Evolutionary conservation across 768 basidiomycete species (phyloP), one percentile per base, ranked within the genome.

Genomic region (Lyophyllum decastes): DNA sequence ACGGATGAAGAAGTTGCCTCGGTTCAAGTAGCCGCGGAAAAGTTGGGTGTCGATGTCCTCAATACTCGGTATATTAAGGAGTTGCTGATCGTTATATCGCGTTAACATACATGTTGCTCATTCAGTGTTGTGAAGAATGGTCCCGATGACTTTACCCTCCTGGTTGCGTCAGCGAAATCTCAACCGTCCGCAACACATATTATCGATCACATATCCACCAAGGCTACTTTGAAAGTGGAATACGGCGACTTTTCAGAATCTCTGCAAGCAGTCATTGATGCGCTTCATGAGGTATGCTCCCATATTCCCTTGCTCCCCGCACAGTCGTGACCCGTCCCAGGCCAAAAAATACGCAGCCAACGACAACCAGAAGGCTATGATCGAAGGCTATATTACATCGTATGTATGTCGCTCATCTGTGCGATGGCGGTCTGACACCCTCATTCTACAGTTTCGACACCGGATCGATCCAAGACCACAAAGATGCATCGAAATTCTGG

Each of bases 321-420:
- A 24, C 47, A 9, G 10, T 24, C 49, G 46, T 35, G 27, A 27
- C n/a, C 41, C 22, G 43, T 25, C 19, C 27, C 55, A 92, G 88
- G 92, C 91, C 0, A 86, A 83, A 71, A 84, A 88, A 66, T 84
- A 88, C 61, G 78, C 84, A 0, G 88, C 87, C 0, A 93, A 92
- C 62, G 84, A 85, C 9, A 79, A 89, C 58, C 90, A 94, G 70
- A 70, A 67, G 11, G 81, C 76, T 2, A 92, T 93, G 90, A 78
- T 95, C 24, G 84, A 86, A 24, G 80, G 81, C 38, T 95, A 95
- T 65, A 87, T 90, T 55, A 81, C 85, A 70, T 93, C 91, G 89
- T 90, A 70, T 27, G 82, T 66, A 24, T 14, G 51, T 38, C 4
- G 2, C 14, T 47, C 26, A 6, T 44, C 6, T 44, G 8, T 14